These are phyloP conservation scores for Parmelia sp. DNA, from an alignment of 495 filamentous ascomycete species.

Conservation along the genomic window DNA sequence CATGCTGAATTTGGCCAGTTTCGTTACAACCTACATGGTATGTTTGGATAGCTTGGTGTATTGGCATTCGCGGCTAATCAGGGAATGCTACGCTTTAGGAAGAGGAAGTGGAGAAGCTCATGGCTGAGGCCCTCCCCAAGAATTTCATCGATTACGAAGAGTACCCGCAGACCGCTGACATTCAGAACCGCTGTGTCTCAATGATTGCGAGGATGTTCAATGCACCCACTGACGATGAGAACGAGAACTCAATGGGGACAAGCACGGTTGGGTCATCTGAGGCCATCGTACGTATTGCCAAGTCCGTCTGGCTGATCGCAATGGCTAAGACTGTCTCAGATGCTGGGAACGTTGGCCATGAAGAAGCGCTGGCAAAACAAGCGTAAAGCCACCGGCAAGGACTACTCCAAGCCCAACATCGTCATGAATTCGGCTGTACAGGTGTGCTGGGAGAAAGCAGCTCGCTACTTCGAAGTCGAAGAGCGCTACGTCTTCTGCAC, in stretches of 20 bases:
- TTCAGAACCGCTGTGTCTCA: slow-evolving; percentile 85
- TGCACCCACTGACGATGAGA: slow-evolving; percentile 45
- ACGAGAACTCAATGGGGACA: slow-evolving; percentile 66
- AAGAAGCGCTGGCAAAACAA: slow-evolving; percentile 91
- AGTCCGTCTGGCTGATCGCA: background rate
- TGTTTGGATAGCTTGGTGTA: slow-evolving; percentile 2
- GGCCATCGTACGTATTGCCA: slow-evolving; percentile 62
- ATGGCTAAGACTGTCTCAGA: slow-evolving; percentile 10
- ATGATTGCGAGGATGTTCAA: slow-evolving; percentile 92
- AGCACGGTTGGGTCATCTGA: slow-evolving; percentile 81
- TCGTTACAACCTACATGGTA: slow-evolving; percentile 86
- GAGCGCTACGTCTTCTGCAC: slow-evolving; percentile 86
- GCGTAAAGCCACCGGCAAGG: slow-evolving; percentile 70
- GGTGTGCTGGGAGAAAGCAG: slow-evolving; percentile 94
- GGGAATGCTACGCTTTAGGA: slow-evolving; percentile 44
- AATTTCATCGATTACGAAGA: slow-evolving; percentile 95
- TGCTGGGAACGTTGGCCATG: slow-evolving; percentile 78
- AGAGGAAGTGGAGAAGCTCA: slow-evolving; percentile 84
- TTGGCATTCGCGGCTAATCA: background rate
- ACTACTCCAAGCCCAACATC: slow-evolving; percentile 71
- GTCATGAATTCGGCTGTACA: slow-evolving; percentile 90
- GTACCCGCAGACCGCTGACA: slow-evolving; percentile 76
- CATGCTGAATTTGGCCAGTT: slow-evolving; percentile 68
- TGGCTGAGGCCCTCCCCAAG: slow-evolving; percentile 81
- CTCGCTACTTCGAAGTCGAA: slow-evolving; percentile 90